A percentile compares a stretch with the other conserved stretches of the same genome.
Conservation (phyloP, 305 asterid species). For the Solanum hybrid region DNA sequence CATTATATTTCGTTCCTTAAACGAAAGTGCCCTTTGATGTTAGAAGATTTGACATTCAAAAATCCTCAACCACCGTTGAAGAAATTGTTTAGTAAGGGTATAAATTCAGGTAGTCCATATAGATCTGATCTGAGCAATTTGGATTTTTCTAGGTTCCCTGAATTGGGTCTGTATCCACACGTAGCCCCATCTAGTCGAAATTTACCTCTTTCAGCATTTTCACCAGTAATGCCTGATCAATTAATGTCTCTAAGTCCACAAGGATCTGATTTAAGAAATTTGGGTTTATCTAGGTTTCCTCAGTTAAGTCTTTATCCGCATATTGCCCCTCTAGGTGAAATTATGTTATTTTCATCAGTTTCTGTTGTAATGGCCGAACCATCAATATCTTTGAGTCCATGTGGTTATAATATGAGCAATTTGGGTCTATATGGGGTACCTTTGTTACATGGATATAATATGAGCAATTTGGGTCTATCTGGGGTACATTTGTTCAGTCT, state of each 20-base stretch:
- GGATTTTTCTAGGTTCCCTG: not conserved
- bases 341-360: no score
- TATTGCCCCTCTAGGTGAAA: no score
- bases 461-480: not conserved
- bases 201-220: not conserved
- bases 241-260: not conserved
- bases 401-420: not conserved
- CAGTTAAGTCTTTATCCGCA: no score
- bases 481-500: not conserved
- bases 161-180: not conserved
- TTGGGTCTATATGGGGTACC: not conserved
- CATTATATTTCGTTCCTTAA: not conserved
- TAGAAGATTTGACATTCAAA: not conserved
- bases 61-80: no score
- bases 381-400: not conserved
- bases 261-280: no score
- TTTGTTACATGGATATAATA: not conserved
- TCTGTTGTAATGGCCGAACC: no score
- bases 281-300: no score
- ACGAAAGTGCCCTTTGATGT: not conserved
- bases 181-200: not conserved
- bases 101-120: not conserved
- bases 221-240: not conserved
- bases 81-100: not conserved
- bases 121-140: not conserved